phyloP scores from a whole-genome alignment of 2,329 filamentous ascomycete genomes.

The Paramyrothecium roridum region DNA sequence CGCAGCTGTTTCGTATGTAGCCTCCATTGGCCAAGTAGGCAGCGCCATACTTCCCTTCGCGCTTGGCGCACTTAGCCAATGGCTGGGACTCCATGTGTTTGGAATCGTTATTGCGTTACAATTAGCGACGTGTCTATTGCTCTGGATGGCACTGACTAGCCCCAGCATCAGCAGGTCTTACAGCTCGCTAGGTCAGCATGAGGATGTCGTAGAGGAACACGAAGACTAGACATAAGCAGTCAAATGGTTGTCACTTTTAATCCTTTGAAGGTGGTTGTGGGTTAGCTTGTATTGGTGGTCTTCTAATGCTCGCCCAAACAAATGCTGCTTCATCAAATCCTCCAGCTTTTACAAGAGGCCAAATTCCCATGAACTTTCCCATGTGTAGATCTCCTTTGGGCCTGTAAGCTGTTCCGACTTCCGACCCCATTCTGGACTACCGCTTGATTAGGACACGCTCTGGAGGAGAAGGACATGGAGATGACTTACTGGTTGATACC shows the following conservation, averaged over 20 bases:
- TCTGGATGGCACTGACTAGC: background rate
- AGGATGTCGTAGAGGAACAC: too few relatives aligned
- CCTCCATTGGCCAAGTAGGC: slow-evolving; percentile 39
- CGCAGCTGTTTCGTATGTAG: slow-evolving; percentile 38
- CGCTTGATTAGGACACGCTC: background rate
- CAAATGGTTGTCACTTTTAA: too few relatives aligned
- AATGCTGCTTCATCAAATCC: too few relatives aligned
- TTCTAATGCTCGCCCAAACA: too few relatives aligned
- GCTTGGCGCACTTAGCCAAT: slow-evolving; percentile 1
- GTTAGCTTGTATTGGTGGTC: too few relatives aligned
- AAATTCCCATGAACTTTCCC: slow-evolving; percentile 44
- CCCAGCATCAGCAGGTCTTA: background rate
- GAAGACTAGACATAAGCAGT: too few relatives aligned
- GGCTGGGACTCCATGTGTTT: background rate
- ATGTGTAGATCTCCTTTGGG: slow-evolving; percentile 36
- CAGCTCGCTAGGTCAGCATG: too few relatives aligned
- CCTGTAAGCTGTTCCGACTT: slow-evolving; percentile 35
- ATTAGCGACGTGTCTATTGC: background rate
- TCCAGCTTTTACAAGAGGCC: slow-evolving; percentile 11
- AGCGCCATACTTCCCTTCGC: slow-evolving; percentile 35
- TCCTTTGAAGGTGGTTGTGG: too few relatives aligned
- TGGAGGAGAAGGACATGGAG: background rate
- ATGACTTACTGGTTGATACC: slow-evolving; percentile 64
- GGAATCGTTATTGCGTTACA: background rate
- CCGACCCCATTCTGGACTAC: slow-evolving; percentile 42